A percentile compares a stretch with the other conserved stretches of the same genome.
These are phyloP conservation scores for Mariannaea elegans DNA, from an alignment of 2,329 filamentous ascomycete genomes.

Conservation along the genomic window DNA sequence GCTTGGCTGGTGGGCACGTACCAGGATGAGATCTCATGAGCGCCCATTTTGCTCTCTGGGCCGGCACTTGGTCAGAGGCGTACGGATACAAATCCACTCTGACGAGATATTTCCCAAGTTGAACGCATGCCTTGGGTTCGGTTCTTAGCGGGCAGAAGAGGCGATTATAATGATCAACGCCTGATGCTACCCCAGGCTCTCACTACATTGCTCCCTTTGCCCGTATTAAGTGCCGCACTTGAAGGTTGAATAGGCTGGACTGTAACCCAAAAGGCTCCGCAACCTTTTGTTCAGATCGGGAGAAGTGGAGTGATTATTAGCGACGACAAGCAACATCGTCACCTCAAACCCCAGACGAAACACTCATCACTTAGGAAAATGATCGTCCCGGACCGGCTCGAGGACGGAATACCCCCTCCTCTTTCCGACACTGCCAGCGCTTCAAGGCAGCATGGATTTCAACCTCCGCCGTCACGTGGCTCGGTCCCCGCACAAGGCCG, in stretches of 20 bases:
- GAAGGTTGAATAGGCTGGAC: background rate
- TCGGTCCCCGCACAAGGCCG: slow-evolving; percentile 25
- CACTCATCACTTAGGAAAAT: slow-evolving; percentile 10
- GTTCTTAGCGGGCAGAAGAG: background rate
- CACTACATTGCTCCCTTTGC: background rate
- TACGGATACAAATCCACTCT: background rate
- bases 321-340: background rate
- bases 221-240: background rate
- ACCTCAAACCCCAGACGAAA: slow-evolving; percentile 1
- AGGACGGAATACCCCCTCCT: slow-evolving; percentile 12
- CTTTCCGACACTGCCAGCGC: slow-evolving; percentile 8
- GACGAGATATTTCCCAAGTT: background rate
- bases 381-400: slow-evolving; percentile 13
- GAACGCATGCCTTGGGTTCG: background rate
- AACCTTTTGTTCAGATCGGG: background rate
- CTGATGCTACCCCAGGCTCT: background rate
- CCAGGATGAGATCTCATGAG: slow-evolving; percentile 11
- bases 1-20: background rate
- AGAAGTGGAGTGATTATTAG: background rate
- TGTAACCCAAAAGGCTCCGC: background rate
- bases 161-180: background rate
- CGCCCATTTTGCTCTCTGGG: background rate
- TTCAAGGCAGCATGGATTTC: background rate
- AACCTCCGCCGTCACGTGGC: slow-evolving; percentile 23
- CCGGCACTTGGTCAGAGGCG: slow-evolving; percentile 8